Base-by-base conservation (phyloP, 768 basidiomycete species). In the Chalciporus piperatus region DNA sequence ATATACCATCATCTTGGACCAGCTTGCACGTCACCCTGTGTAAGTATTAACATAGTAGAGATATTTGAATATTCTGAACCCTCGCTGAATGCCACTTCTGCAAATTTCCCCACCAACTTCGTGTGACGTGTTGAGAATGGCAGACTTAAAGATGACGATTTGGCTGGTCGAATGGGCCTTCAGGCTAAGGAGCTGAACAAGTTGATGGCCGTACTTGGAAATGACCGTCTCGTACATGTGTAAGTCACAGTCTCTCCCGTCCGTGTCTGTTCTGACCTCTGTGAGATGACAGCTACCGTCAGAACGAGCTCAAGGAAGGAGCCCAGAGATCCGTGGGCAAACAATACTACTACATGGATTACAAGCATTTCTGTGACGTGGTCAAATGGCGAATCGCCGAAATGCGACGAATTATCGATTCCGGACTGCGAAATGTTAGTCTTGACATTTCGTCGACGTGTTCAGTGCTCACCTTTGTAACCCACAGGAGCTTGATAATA, bases 271-370 rank as follows among this genome's bases (percentile, higher is more conserved):
- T 51, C 33, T 59, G 39, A 54, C 25, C 22, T 14, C n/a, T 32
- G 17, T 14, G 14, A 30, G 52, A 45, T 37, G 16, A 10, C 61
- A 95, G 92, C 42, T 87, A 92, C 65, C 87, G 91, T 39, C 91
- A 93, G 64, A 93, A 93, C 56, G 92, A 95, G 72, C 81, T 93
- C 59, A 90, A 91, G 66, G 91, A 93, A 66, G 89, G 89, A 46
- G 88, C 89, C 40, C 87, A 89, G 68, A 84, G 95, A 54, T 87
- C 89, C 53, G 86, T 89, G 53, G 88, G 87, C 56, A 85, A 87
- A 62, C 87, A 91, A 63, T 99, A 98, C 75, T 99, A 91, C 75
- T 98, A 92, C 72, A 89, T 99, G 66, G 87, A 99, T 73, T 94
- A 96, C 70, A 84, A 92, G 62, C 83, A 86, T 64, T 95, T 98